Percentiles rank a stretch among this genome's conserved stretches.
These are phyloP conservation scores for Populus hybrid DNA, from an alignment of 441 rosid genomes.

Conservation along the genomic window DNA sequence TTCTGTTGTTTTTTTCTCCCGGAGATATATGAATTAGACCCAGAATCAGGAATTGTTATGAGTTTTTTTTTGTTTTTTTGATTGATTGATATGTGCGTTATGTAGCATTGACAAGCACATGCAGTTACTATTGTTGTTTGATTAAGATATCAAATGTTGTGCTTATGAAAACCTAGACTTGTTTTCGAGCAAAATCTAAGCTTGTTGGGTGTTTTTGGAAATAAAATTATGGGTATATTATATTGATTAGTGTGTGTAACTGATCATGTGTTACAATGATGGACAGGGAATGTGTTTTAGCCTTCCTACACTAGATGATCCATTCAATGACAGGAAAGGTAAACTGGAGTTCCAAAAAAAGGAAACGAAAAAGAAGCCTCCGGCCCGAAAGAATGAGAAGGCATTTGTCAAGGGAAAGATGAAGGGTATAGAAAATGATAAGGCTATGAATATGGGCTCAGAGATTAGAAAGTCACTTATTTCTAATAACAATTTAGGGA, in stretches of 20 bases:
- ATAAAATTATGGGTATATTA: neutral
- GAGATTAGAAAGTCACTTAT: constrained; percentile 21
- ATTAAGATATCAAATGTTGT: neutral
- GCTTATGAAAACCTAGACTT: neutral
- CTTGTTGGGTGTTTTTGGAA: neutral
- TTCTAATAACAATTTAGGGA: constrained; percentile 14
- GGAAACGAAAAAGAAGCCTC: constrained; percentile 26
- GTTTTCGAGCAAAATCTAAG: neutral
- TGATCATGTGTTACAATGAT: constrained; percentile 2
- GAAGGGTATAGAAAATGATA: constrained; percentile 11
- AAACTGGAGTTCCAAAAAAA: constrained; percentile 32
- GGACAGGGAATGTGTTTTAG: constrained; percentile 91
- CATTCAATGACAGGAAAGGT: constrained; percentile 59
- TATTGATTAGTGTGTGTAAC: constrained; percentile 1
- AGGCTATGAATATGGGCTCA: constrained; percentile 10
- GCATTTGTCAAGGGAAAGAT: constrained; percentile 20
- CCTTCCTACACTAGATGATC: constrained; percentile 80
- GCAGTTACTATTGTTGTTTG: neutral
- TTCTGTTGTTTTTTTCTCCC: neutral
- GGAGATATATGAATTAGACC: neutral
- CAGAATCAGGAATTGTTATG: neutral
- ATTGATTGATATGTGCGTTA: neutral
- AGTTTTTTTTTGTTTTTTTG: too few relatives aligned
- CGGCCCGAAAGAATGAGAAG: constrained; percentile 15
- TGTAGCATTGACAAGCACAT: neutral